Percentiles rank a stretch among this genome's conserved stretches.
These are phyloP conservation scores for Debaryomycetaceae sp. DNA, from an alignment of 1,139 yeast genomes.

Conservation along the genomic window DNA sequence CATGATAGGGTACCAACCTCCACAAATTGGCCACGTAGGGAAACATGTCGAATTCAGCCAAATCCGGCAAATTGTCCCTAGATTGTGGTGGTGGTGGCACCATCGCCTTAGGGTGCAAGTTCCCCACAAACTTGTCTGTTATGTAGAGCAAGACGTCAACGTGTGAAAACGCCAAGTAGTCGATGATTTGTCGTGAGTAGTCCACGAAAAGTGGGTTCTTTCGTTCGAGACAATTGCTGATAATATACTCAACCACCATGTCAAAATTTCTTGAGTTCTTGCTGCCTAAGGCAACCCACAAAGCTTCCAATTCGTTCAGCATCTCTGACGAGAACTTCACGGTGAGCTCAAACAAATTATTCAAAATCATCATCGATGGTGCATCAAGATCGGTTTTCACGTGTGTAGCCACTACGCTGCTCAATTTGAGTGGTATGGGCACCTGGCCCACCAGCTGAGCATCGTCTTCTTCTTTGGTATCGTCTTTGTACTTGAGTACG, in stretches of 20 bases:
- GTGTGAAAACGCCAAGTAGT: slow-evolving; percentile 61
- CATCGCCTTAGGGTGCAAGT: slow-evolving; percentile 81
- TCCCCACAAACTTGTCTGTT: slow-evolving; percentile 61
- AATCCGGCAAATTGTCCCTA: slow-evolving; percentile 10
- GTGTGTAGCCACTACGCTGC: neutral
- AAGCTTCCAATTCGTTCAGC: slow-evolving; percentile 84
- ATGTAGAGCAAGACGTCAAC: slow-evolving; percentile 48
- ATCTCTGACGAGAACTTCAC: slow-evolving; percentile 68
- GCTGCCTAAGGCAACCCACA: slow-evolving; percentile 90
- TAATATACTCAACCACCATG: slow-evolving; percentile 65
- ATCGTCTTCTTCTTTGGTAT: slow-evolving; percentile 9
- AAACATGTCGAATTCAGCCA: slow-evolving; percentile 29
- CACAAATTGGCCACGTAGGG: slow-evolving; percentile 78
- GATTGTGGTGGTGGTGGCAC: slow-evolving; percentile 56
- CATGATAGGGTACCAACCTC: slow-evolving; percentile 51
- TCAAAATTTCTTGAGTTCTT: slow-evolving; percentile 66
- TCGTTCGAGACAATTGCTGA: slow-evolving; percentile 64
- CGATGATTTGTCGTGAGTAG: slow-evolving; percentile 74
- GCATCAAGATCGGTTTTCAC: slow-evolving; percentile 28
- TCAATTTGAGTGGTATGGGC: slow-evolving; percentile 1
- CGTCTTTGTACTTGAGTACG: slow-evolving; percentile 41
- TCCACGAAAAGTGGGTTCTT: slow-evolving; percentile 75
- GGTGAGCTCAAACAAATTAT: slow-evolving; percentile 80
- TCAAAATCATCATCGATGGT: slow-evolving; percentile 73
- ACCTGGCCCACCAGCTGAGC: slow-evolving; percentile 5